Conservation (phyloP, 164 flowering plant genomes). For the Amborella trichopoda region DNA sequence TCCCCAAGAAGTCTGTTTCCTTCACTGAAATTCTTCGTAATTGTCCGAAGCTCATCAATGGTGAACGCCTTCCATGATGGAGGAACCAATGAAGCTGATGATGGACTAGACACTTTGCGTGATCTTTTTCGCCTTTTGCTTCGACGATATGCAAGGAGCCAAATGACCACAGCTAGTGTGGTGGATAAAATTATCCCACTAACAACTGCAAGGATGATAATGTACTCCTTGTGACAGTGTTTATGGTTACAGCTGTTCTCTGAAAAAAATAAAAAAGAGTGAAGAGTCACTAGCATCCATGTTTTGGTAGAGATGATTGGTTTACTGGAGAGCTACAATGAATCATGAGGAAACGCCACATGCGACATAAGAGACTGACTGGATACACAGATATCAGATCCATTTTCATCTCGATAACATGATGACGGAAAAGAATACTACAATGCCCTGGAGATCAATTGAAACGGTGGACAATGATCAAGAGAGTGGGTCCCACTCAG, state of each 20-base stretch:
- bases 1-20: constrained; percentile 88
- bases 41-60: constrained; percentile 66
- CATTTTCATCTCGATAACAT: too few relatives aligned
- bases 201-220: constrained; percentile 66
- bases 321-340: too few relatives aligned
- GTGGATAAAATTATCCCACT: constrained; percentile 77
- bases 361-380: too few relatives aligned
- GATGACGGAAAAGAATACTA: too few relatives aligned
- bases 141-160: constrained; percentile 71
- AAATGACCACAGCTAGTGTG: constrained; percentile 55
- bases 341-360: too few relatives aligned
- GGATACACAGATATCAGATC: too few relatives aligned
- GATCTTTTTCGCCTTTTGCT: constrained; percentile 61
- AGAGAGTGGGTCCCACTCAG: too few relatives aligned
- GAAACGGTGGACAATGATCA: too few relatives aligned
- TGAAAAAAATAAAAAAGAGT: constrained; percentile 13
- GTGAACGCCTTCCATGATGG: constrained; percentile 81
- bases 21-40: constrained; percentile 91
- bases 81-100: constrained; percentile 60
- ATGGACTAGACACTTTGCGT: constrained; percentile 48
- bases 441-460: too few relatives aligned
- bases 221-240: constrained; percentile 75
- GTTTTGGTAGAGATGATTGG: too few relatives aligned
- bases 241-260: constrained; percentile 47
- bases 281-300: too few relatives aligned